A percentile compares a stretch with the other conserved stretches of the same genome.
Evolutionary conservation across 352 stramenopile genomes (phyloP).

Genomic region (Achlya hypogyna): DNA sequence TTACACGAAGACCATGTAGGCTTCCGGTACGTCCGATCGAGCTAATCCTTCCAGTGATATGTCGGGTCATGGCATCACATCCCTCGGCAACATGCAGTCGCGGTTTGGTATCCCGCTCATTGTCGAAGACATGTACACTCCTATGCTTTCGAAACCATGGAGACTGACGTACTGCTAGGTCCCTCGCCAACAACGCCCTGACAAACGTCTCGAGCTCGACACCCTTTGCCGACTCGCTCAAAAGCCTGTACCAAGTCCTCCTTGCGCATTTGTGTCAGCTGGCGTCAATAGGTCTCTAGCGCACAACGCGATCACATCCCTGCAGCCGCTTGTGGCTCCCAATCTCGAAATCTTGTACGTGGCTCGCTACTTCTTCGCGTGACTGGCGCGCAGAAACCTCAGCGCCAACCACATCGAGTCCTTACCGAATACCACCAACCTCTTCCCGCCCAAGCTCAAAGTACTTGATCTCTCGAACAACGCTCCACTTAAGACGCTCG

Average conservation of each 20-base stretch:
- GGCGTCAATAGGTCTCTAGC: constrained; percentile 12
- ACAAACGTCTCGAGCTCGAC: background rate
- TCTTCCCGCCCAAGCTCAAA: constrained; percentile 7
- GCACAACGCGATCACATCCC: constrained; percentile 13
- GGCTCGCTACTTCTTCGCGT: background rate
- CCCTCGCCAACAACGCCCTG: constrained; percentile 11
- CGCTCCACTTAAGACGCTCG: background rate
- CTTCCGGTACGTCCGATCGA: too few relatives aligned
- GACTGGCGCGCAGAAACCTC: constrained; percentile 3
- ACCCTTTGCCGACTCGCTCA: constrained; percentile 2
- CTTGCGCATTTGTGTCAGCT: too few relatives aligned
- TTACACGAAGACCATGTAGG: constrained; percentile 13
- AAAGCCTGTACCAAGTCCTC: constrained; percentile 12
- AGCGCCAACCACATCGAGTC: background rate
- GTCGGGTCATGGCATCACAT: constrained; percentile 16
- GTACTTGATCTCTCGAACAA: constrained; percentile 15
- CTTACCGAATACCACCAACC: background rate
- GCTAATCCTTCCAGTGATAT: constrained; percentile 11
- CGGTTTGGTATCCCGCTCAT: background rate
- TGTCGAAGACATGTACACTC: constrained; percentile 10
- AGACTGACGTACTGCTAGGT: background rate
- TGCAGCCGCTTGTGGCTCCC: background rate
- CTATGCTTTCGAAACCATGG: too few relatives aligned
- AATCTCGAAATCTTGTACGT: constrained; percentile 1
- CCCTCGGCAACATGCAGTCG: constrained; percentile 17